Percentiles rank a stretch among this genome's conserved stretches.
Evolutionary conservation across 1,284 basidiomycete species (phyloP).

Genomic region (Xerocomus tenax): DNA sequence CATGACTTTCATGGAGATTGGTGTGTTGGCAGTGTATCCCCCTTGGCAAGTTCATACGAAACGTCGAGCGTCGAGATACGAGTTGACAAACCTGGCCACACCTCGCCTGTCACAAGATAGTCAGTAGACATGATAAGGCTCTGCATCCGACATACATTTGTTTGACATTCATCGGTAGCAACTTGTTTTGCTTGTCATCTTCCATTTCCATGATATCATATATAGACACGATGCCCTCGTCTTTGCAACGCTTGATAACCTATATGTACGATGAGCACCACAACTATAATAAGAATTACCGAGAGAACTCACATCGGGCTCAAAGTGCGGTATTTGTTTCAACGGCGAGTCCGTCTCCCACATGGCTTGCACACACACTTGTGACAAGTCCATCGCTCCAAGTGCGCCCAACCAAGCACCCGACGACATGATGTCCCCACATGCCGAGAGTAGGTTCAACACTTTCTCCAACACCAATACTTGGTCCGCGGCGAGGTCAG

Average conservation of each 20-base stretch:
- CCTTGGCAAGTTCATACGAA: conserved; percentile 57
- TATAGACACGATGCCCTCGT: conserved; percentile 72
- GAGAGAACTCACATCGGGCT: conserved; percentile 51
- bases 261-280: conserved; percentile 23
- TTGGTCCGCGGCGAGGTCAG: conserved; percentile 91
- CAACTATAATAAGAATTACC: background rate
- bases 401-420: conserved; percentile 92
- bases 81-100: conserved; percentile 71
- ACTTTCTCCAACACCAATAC: conserved; percentile 81
- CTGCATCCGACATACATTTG: conserved; percentile 61
- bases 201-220: conserved; percentile 98
- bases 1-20: conserved; percentile 54
- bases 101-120: conserved; percentile 1
- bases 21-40: too few species aligned
- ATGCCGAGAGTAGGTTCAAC: conserved; percentile 82
- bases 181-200: conserved; percentile 78
- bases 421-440: conserved; percentile 96
- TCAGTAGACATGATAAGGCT: conserved; percentile 9
- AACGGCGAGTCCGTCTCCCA: conserved; percentile 95
- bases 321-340: conserved; percentile 94
- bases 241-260: conserved; percentile 81
- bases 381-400: conserved; percentile 96
- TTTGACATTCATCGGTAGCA: too few species aligned
- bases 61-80: conserved; percentile 92
- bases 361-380: conserved; percentile 97